phyloP scores from a whole-genome alignment of 768 basidiomycete species.

The Coprinopsis marcescibilis region DNA sequence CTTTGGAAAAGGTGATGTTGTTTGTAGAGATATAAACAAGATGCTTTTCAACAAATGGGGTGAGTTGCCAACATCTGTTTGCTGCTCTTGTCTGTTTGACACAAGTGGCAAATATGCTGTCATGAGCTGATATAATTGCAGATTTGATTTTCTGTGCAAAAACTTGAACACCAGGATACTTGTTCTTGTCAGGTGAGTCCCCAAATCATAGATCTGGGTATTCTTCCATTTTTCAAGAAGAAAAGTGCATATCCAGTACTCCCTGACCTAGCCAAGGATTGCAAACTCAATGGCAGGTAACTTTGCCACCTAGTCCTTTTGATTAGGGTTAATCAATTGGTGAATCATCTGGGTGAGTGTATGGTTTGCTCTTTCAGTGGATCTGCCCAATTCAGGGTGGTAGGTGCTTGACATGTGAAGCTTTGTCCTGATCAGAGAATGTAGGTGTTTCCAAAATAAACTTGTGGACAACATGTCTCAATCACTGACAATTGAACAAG shows the following conservation, averaged over 20 bases:
- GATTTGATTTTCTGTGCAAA: conserved; percentile 17
- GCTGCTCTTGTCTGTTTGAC: conserved; percentile 23
- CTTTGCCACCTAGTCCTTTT: conserved; percentile 26
- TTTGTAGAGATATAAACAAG: conserved; percentile 20
- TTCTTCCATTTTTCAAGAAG: conserved; percentile 19
- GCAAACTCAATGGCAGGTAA: conserved; percentile 23
- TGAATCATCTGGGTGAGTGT: conserved; percentile 18
- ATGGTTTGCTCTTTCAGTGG: conserved; percentile 15
- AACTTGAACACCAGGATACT: conserved; percentile 17
- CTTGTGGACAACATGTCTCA: conserved; percentile 26
- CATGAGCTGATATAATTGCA: conserved; percentile 27
- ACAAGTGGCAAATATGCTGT: conserved; percentile 26
- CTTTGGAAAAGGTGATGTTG: conserved; percentile 16
- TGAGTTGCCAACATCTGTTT: conserved; percentile 17
- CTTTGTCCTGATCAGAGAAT: conserved; percentile 9
- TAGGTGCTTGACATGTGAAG: conserved; percentile 12
- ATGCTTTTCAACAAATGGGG: conserved; percentile 15
- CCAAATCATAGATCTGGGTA: conserved; percentile 20
- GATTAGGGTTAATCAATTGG: conserved; percentile 21
- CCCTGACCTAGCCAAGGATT: conserved; percentile 17
- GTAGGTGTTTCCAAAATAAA: conserved; percentile 16
- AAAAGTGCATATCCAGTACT: conserved; percentile 21
- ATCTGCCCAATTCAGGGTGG: conserved; percentile 13
- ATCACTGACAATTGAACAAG: conserved; percentile 23
- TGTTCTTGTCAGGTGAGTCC: conserved; percentile 2